Base-by-base conservation (phyloP, 2,329 filamentous ascomycete species). In the Fusarium azukiicola region DNA sequence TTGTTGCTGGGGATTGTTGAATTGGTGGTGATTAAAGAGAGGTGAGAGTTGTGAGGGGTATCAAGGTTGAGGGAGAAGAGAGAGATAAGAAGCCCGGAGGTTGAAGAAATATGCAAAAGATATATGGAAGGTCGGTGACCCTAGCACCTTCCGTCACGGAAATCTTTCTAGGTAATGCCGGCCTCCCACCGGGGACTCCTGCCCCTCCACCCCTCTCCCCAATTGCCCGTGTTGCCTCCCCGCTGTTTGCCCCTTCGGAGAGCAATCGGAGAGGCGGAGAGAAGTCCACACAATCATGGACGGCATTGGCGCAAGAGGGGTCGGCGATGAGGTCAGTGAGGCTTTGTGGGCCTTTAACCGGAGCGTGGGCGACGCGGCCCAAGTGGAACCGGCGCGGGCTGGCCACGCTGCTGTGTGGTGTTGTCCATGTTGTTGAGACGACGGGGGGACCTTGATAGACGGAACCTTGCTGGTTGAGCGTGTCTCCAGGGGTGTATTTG, bases 251-350 rank as follows among this genome's bases (percentile, higher is more conserved):
- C 72, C 70, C 79, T 47, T 82, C 79, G 81, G 80, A 75, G 74
- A 72, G 71, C 74, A 68, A 80, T 74, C 75, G 76, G 74, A 81
- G 74, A 47, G 74, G 75, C 74, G 80, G 58, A 77, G 75, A 80
- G 75, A 81, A 81, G 69, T 69, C 73, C 73, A 78, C 74, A 75
- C 73, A 79, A 78, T 67, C 66, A 38, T 47, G 71, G 66, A 71
- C 36, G 64, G 66, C 69, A 79, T 76, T 79, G 77, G 77, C 75
- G 77, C 75, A 77, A 77, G 77, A 79, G 73, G 67, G 73, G 76
- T 71, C 69, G 50, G 49, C 44, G 71, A 82, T 82, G 81, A 82
- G 78, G 78, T 82, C 81, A 82, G 79, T 81, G 72, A 76, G 71
- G 75, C 38, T 49, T 44, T 81, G 81, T 80, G 81, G 81, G 71